A percentile compares a stretch with the other conserved stretches of the same genome.
phyloP scores from a whole-genome alignment of 2,329 filamentous ascomycete species.

The Diaporthe helianthi region DNA sequence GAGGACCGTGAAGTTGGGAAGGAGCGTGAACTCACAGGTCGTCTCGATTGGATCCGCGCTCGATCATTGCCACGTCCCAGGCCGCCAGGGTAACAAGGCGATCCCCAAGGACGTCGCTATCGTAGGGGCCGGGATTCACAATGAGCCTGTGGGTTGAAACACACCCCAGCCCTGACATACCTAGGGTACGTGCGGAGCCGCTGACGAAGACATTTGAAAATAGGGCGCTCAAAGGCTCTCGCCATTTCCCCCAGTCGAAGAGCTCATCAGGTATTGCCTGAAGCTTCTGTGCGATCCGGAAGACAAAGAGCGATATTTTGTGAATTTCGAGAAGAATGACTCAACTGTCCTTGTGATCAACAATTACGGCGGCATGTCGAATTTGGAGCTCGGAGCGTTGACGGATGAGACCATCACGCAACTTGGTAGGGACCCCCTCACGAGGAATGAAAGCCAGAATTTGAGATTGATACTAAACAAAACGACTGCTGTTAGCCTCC shows the following conservation, averaged over 20 bases:
- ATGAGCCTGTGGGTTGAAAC: conserved; percentile 46
- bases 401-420: conserved; percentile 58
- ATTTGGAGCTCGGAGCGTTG: conserved; percentile 62
- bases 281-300: conserved; percentile 57
- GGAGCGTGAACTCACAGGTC: conserved; percentile 64
- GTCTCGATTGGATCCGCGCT: conserved; percentile 72
- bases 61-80: conserved; percentile 77
- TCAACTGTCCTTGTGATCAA: conserved; percentile 61
- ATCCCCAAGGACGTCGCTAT: conserved; percentile 46
- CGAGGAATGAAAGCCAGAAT: not conserved
- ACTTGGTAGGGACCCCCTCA: conserved; percentile 42
- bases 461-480: not conserved
- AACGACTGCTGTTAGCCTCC: conserved; percentile 19
- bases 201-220: not conserved
- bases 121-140: conserved; percentile 63
- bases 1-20: conserved; percentile 64
- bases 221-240: conserved; percentile 48
- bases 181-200: not conserved
- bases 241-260: conserved; percentile 49
- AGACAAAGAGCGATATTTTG: conserved; percentile 62
- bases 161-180: not conserved
- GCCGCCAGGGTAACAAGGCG: conserved; percentile 61
- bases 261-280: conserved; percentile 55
- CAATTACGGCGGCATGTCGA: conserved; percentile 63
- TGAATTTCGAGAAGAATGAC: conserved; percentile 52